Percentiles rank a stretch among this genome's conserved stretches.
phyloP scores from a whole-genome alignment of 106 monocot genomes.

The Dioscorea alata region DNA sequence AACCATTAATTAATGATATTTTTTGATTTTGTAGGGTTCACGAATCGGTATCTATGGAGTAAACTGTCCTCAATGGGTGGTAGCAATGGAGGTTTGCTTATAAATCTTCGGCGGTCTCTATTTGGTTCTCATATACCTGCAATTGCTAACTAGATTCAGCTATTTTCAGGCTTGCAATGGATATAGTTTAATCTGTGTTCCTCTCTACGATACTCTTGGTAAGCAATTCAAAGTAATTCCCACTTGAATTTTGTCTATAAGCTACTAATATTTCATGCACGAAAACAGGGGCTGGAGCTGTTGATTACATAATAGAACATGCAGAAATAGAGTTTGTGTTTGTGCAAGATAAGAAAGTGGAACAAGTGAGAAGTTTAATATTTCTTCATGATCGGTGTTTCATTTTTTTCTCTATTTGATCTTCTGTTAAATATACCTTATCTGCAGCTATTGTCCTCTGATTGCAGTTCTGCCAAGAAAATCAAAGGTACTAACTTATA shows the following conservation, averaged over 20 bases:
- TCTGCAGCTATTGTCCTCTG: conserved; percentile 42
- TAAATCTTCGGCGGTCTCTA: not conserved
- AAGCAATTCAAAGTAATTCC: not conserved
- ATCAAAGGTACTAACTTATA: conserved; percentile 49
- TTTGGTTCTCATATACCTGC: not conserved
- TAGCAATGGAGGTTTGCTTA: conserved; percentile 64
- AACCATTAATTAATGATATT: not conserved
- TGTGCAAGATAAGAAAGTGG: conserved; percentile 84
- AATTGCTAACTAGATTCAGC: not conserved
- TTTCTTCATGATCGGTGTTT: not conserved
- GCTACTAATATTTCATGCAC: not conserved
- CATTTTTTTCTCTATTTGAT: not conserved
- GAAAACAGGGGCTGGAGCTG: conserved; percentile 61
- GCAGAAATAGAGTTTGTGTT: conserved; percentile 83
- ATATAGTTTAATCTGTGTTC: conserved; percentile 83
- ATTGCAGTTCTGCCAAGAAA: conserved; percentile 24
- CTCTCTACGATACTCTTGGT: conserved; percentile 95
- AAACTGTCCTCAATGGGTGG: conserved; percentile 92
- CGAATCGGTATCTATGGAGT: conserved; percentile 86
- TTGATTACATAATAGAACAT: conserved; percentile 83
- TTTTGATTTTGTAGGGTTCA: conserved; percentile 36
- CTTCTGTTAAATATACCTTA: not conserved
- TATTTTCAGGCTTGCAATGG: conserved; percentile 90
- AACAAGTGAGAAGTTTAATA: conserved; percentile 42
- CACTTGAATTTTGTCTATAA: too few relatives aligned